phyloP scores from a whole-genome alignment of 257 asterid genomes.

The Leonotis leonurus region DNA sequence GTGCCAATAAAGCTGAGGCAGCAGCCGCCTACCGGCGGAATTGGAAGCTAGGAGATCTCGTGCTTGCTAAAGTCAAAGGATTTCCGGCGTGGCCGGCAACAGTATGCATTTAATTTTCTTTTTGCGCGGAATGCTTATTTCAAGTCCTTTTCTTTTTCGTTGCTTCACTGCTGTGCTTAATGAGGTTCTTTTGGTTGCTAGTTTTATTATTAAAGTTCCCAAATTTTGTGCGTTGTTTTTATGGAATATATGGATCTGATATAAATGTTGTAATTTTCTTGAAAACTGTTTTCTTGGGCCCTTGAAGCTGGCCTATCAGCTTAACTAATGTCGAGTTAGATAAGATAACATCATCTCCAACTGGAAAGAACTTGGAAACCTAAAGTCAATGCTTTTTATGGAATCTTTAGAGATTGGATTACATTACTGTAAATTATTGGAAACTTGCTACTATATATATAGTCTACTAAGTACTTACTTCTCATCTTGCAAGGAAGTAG shows the following conservation, averaged over 20 bases:
- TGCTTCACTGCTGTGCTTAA: background rate
- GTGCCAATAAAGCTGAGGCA: slow-evolving; percentile 58
- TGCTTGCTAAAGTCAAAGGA: slow-evolving; percentile 91
- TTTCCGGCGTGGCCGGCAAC: slow-evolving; percentile 94
- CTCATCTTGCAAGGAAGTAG: background rate
- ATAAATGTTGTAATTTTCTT: background rate
- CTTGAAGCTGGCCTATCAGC: background rate
- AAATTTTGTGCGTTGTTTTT: background rate
- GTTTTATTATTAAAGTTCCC: background rate
- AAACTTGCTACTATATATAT: background rate
- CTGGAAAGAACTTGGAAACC: background rate
- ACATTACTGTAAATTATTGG: background rate
- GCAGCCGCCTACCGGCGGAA: slow-evolving; percentile 64
- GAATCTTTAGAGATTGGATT: background rate
- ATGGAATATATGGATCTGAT: slow-evolving; percentile 20
- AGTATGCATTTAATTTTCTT: slow-evolving; percentile 30
- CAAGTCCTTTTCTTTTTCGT: background rate
- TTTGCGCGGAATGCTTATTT: background rate
- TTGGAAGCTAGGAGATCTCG: slow-evolving; percentile 90
- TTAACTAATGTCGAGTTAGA: background rate
- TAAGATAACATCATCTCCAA: background rate
- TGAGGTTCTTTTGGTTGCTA: background rate
- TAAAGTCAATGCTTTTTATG: background rate
- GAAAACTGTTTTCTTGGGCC: background rate
- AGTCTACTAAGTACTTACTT: too few species aligned